Base-by-base conservation (phyloP, 2,329 filamentous ascomycete genomes). In the Grosmannia serpens region DNA sequence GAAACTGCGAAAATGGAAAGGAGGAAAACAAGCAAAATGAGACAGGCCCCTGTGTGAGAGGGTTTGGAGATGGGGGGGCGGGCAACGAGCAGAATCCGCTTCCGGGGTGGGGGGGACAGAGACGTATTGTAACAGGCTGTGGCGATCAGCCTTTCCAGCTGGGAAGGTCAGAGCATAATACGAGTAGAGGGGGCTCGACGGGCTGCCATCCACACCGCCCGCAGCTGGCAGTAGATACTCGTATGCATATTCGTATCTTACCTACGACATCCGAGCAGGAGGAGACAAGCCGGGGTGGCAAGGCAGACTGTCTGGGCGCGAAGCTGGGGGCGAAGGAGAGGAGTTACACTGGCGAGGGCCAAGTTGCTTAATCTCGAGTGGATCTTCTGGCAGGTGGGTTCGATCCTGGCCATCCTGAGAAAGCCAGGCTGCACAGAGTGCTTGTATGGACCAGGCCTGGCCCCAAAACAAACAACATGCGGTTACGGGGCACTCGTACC, bases 121-220 rank as follows among this genome's bases (percentile, higher is more conserved):
- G 35, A 20, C 31, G 7, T 58, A 49, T 55, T 47, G 53, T 29
- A 47, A 59, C 60, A 61, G 55, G 29, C 35, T 44, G 4, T 49
- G 52, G 35, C 55, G 55, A 59, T 59, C 55, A 35, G 49, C 58
- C 44, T 53, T 38, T 55, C 54, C 38, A 35, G 57, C 35, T 47
- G 50, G 38, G 54, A 46, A 29, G 57, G 55, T 51, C 41, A 22
- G 41, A 44, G 41, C 41, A n/a, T n/a, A 44, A n/a, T n/a, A n/a
- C 35, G 35, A 38, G 17, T 4, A 38, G 35, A 38, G 17, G 35
- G 35, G 35, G 13, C n/a, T n/a, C n/a, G n/a, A n/a, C n/a, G n/a
- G n/a, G n/a, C n/a, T 38, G 29, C 29, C 29, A 33, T 38, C 3
- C 35, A 38, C 35, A 11, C 35, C 35, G 35, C 35, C 35, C 13